Evolutionary conservation across 1,139 yeast species (phyloP), one percentile per base, ranked within the genome.

Genomic region (Geotrichum cucujoidarum): DNA sequence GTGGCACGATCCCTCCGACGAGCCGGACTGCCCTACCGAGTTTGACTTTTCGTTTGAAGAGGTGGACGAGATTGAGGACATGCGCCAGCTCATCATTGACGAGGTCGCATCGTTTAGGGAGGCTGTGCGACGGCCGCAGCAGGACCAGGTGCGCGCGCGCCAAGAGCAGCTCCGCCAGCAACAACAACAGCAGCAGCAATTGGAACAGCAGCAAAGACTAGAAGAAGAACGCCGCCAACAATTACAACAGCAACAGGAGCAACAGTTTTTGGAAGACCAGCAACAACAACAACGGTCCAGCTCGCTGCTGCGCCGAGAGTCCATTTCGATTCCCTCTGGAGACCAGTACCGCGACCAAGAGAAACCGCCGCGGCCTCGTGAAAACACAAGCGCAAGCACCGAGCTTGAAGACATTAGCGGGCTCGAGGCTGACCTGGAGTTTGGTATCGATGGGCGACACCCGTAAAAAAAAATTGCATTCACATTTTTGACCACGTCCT

Each of bases 1-100:
- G 32, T 92, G 98, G 98, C 97, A 90, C 64, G 98, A 92, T 62
- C 95, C 97, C 2, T 78, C 80, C 29, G 98, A 92, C 63, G 98
- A 92, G 65, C 96, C 96, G 3, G 81, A 75, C 41, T 89, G 97
- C 65, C 81, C 81, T 46, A 72, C 78, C 2, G 83, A 84, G 59
- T 90, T 92, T 66, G 96, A 92, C 63, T 92, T 92, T 63, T 74
- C 87, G 4, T 92, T 92, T 65, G 98, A 92, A 68, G 83, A 79
- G 13, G 84, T 85, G 34, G 89, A 88, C 54, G 96, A 89, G 56
- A 73, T 87, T 64, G 84, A 78, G 13, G 70, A 76, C 22, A 84
- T 92, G 86, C 80, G 80, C 58, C 73, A 77, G 55, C 78, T 88
- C 76, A 87, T 92, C 36, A 67, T 87, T 27, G 82, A 86, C 39